Evolutionary conservation across 2,329 filamentous ascomycete genomes (phyloP), one percentile per base, ranked within the genome.

Genomic region (Colletotrichum tamarilloi): DNA sequence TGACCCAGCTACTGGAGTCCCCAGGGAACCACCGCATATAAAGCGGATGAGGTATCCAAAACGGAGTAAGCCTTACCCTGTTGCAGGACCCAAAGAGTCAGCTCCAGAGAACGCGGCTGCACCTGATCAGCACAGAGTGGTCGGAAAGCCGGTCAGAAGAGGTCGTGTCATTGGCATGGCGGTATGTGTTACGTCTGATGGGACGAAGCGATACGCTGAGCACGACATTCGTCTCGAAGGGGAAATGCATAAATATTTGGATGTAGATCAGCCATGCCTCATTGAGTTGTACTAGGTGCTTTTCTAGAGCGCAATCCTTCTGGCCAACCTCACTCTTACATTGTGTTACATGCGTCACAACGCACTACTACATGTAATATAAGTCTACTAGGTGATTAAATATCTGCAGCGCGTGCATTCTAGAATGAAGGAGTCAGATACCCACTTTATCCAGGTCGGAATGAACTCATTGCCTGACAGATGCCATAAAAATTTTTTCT

Each of bases 401-500:
- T 1, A 12, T 12, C 0, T 2, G 32, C 32, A 12, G 11, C 32
- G 4, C 32, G 1, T 5, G 11, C 0, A 35, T 5, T 35, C 4
- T 35, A 35, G 4, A 4, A 0, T 35, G 32, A 35, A 3, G 11
- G 32, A 35, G 4, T 35, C 32, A 12, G 11, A 35, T 35, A 35
- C 11, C 11, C 4, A 5, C 32, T 32, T 11, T 32, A 32, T 11
- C 2, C 8, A 32, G 30, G 30, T 32, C 30, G 30, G 11, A 1
- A 32, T 32, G 9, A 32, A 32, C 30, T 32, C 2, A 32, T 32
- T 32, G 9, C 32, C 32, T 35, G 32, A 35, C 11, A 12, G 32
- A 12, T 35, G 11, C 11, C 9, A 5, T 35, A 5, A 35, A 0
- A 0, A 35, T 11, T 11, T 35, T 11, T 35, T 12, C 4, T 42